Evolutionary conservation across 2,329 filamentous ascomycete genomes (phyloP).

Genomic region (Tolypocladium cylindrosporum): DNA sequence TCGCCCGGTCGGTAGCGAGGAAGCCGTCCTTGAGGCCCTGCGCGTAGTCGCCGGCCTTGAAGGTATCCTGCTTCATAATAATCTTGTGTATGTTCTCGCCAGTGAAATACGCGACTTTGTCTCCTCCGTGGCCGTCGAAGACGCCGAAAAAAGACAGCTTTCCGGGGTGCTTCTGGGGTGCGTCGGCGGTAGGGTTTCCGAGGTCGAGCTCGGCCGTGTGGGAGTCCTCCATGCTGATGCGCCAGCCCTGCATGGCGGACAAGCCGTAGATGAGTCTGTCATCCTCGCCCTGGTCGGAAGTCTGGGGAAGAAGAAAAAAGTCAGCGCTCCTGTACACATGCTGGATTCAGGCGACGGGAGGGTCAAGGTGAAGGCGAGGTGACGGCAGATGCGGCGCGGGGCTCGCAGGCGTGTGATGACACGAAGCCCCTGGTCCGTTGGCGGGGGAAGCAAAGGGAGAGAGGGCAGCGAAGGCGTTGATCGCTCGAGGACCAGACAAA

Average conservation of each 20-base stretch:
- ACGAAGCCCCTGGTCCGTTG: neutral
- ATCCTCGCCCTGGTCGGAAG: conserved; percentile 85
- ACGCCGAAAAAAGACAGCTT: conserved; percentile 94
- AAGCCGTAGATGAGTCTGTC: conserved; percentile 87
- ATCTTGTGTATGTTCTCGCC: conserved; percentile 92
- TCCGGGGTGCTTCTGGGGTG: conserved; percentile 56
- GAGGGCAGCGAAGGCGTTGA: neutral
- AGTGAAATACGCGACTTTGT: conserved; percentile 89
- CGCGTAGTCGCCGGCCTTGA: conserved; percentile 82
- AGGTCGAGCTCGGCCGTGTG: conserved; percentile 87
- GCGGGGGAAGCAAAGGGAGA: neutral
- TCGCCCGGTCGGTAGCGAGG: conserved; percentile 88
- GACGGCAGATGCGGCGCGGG: neutral
- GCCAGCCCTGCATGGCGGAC: conserved; percentile 99
- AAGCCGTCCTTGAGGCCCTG: conserved; percentile 97
- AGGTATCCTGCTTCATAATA: conserved; percentile 87
- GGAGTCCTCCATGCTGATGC: conserved; percentile 98
- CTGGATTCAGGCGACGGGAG: no score
- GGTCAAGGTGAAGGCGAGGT: neutral
- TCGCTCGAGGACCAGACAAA: neutral
- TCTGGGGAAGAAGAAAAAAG: conserved; percentile 37
- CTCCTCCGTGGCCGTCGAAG: conserved; percentile 94
- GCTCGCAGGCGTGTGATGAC: neutral
- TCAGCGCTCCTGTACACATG: conserved; percentile 12
- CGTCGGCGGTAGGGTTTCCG: conserved; percentile 41